These are phyloP conservation scores for Cucumis variabilis DNA, from an alignment of 331 rosid genomes.

Conservation along the genomic window DNA sequence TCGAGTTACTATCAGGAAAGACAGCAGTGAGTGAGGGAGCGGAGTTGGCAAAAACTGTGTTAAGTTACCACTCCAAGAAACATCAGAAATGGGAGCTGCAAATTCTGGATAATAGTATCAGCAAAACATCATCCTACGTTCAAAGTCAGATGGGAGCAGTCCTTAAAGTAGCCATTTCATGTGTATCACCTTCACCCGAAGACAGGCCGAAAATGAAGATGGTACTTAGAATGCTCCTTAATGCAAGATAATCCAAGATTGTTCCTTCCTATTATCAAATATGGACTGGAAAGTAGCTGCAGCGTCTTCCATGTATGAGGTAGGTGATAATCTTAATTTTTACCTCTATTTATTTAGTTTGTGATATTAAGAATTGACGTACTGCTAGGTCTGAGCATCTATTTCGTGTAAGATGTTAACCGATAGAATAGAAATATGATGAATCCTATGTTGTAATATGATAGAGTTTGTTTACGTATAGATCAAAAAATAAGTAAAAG, in stretches of 20 bases:
- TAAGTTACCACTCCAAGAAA: slow-evolving; percentile 42
- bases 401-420: neutral
- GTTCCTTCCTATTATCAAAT: neutral
- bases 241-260: slow-evolving; percentile 55
- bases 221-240: slow-evolving; percentile 74
- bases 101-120: slow-evolving; percentile 65
- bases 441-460: neutral
- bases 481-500: neutral
- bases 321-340: neutral
- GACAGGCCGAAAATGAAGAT: slow-evolving; percentile 93
- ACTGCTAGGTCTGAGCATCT: neutral
- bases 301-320: neutral
- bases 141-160: slow-evolving; percentile 79
- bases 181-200: slow-evolving; percentile 67
- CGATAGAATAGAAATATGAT: neutral
- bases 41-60: slow-evolving; percentile 83
- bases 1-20: slow-evolving; percentile 88
- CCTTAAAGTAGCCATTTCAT: slow-evolving; percentile 66
- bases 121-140: slow-evolving; percentile 66
- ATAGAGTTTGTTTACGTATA: neutral
- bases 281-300: neutral
- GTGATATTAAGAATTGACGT: neutral
- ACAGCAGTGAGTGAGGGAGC: slow-evolving; percentile 80
- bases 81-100: slow-evolving; percentile 48
- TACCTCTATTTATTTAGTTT: neutral